Evolutionary conservation across 768 basidiomycete genomes (phyloP).

Genomic region (Pholiota conissans): DNA sequence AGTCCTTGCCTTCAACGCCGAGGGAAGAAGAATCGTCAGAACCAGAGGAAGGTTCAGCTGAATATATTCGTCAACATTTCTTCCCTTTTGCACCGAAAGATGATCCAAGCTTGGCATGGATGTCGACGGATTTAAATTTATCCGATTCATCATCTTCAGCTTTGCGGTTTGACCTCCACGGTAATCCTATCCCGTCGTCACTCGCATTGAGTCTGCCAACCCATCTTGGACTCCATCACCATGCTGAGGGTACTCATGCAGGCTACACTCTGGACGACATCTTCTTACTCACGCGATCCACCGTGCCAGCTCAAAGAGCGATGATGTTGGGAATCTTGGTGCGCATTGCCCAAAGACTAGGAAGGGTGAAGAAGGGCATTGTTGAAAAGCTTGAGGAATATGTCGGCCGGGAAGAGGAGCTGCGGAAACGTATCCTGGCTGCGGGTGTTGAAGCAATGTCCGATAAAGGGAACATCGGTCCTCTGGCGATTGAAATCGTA

Average conservation of each 20-base stretch:
- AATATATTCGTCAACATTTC: conserved; percentile 80
- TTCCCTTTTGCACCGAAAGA: conserved; percentile 72
- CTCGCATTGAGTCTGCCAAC: conserved; percentile 66
- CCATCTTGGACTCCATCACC: conserved; percentile 89
- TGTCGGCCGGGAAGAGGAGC: conserved; percentile 38
- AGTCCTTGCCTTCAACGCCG: background rate
- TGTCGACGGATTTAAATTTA: conserved; percentile 38
- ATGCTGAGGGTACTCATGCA: conserved; percentile 74
- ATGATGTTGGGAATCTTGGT: conserved; percentile 77
- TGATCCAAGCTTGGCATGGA: conserved; percentile 83
- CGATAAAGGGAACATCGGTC: conserved; percentile 67
- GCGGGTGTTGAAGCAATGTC: conserved; percentile 65
- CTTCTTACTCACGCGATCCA: conserved; percentile 76
- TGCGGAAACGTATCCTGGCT: conserved; percentile 65
- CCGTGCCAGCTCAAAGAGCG: conserved; percentile 79
- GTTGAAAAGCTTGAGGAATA: conserved; percentile 36
- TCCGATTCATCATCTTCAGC: conserved; percentile 32
- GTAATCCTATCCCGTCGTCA: conserved; percentile 59
- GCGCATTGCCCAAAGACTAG: conserved; percentile 47
- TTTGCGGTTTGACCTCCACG: conserved; percentile 78
- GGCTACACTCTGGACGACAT: conserved; percentile 91
- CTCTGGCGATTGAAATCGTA: conserved; percentile 65
- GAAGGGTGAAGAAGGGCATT: conserved; percentile 32
- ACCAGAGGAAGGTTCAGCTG: conserved; percentile 73
- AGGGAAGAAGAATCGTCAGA: conserved; percentile 21